Evolutionary conservation across 805 yeast genomes (phyloP).

Genomic region (Metschnikowia orientalis): DNA sequence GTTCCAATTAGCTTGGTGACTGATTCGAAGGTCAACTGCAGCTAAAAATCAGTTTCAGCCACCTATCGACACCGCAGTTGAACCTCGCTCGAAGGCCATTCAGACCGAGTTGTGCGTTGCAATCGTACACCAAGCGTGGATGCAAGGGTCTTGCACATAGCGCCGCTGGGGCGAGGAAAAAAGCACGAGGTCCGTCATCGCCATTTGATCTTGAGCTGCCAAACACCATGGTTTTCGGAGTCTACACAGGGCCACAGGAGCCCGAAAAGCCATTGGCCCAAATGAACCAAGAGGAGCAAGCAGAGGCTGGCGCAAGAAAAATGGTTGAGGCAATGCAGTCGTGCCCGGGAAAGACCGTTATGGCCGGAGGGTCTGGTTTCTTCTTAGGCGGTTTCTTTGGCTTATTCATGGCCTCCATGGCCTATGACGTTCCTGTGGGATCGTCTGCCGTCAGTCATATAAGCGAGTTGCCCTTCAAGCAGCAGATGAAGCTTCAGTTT

Average conservation of each 20-base stretch:
- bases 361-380: constrained; percentile 93
- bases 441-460: constrained; percentile 52
- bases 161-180: no score
- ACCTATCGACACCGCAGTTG: no score
- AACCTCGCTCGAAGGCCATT: no score
- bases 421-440: constrained; percentile 77
- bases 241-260: constrained; percentile 32
- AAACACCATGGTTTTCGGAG: constrained; percentile 33
- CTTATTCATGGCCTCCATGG: constrained; percentile 82
- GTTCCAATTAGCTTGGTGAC: no score
- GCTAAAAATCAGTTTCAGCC: no score
- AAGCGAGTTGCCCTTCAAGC: constrained; percentile 82
- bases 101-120: no score
- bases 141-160: no score
- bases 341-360: constrained; percentile 89
- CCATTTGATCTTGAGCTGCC: no score
- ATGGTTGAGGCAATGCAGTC: constrained; percentile 84
- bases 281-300: constrained; percentile 90
- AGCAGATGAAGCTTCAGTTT: constrained; percentile 88
- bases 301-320: constrained; percentile 79
- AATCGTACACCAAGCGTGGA: no score
- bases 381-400: constrained; percentile 95
- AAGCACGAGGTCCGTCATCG: no score
- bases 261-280: constrained; percentile 51
- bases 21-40: no score